These are phyloP conservation scores for Rhizopogon salebrosus DNA, from an alignment of 768 basidiomycete genomes.

Conservation along the genomic window DNA sequence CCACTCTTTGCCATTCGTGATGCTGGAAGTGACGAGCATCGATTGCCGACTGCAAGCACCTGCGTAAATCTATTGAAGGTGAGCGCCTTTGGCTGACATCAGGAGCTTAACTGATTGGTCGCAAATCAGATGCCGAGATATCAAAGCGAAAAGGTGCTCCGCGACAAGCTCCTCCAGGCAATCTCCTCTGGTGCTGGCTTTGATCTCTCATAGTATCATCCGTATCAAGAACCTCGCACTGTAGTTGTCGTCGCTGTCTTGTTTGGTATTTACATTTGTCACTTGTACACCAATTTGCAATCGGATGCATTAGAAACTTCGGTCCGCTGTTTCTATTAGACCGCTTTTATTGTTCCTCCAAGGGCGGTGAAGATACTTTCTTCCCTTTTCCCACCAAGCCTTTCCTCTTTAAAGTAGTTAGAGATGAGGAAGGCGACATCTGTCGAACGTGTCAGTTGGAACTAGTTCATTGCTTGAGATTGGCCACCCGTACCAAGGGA, in stretches of 20 bases:
- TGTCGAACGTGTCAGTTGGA: slow-evolving; percentile 16
- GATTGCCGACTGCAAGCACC: slow-evolving; percentile 75
- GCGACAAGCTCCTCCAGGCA: slow-evolving; percentile 77
- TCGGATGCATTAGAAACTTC: slow-evolving; percentile 5
- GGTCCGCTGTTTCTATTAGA: slow-evolving; percentile 8
- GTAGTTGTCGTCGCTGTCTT: neutral
- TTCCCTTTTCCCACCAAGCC: slow-evolving; percentile 31
- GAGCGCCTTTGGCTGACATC: slow-evolving; percentile 3
- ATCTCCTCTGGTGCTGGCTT: slow-evolving; percentile 89
- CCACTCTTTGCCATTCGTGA: slow-evolving; percentile 90
- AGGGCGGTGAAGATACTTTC: slow-evolving; percentile 25
- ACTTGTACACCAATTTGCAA: slow-evolving; percentile 6
- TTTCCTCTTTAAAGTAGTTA: slow-evolving; percentile 70
- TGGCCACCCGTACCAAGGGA: slow-evolving; percentile 64
- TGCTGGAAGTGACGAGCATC: slow-evolving; percentile 63
- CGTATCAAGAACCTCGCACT: neutral
- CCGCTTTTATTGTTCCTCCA: slow-evolving; percentile 14
- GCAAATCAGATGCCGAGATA: slow-evolving; percentile 64
- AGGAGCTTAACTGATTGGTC: slow-evolving; percentile 1
- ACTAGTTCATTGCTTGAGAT: neutral
- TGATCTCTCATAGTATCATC: slow-evolving; percentile 69
- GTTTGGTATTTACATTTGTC: slow-evolving; percentile 1
- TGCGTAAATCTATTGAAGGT: slow-evolving; percentile 94
- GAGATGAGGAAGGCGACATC: slow-evolving; percentile 87
- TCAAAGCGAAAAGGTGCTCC: slow-evolving; percentile 54